These are phyloP conservation scores for Deuterostichococcus epilithicus DNA, from an alignment of 139 green algal genomes.

Conservation along the genomic window DNA sequence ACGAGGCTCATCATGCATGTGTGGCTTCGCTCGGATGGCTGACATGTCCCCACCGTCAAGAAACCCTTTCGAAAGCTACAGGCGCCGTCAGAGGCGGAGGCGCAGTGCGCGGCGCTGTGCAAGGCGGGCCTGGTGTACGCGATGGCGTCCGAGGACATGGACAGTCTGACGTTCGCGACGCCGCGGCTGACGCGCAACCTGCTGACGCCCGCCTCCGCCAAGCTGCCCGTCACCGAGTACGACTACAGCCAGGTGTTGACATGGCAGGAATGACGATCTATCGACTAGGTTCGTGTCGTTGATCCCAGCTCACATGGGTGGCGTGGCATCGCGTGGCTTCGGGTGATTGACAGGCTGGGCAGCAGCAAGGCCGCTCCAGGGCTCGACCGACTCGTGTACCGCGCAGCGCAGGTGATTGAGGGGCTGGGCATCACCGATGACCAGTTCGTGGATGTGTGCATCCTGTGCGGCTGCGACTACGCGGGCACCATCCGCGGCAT, in stretches of 20 bases:
- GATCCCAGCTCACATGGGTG: too few relatives aligned
- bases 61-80: too few relatives aligned
- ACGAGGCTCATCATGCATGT: too few relatives aligned
- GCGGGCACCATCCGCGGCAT: slow-evolving; percentile 68
- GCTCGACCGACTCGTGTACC: too few relatives aligned
- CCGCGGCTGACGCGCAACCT: slow-evolving; percentile 85
- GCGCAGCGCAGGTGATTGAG: slow-evolving; percentile 41
- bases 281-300: too few relatives aligned
- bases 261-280: too few relatives aligned
- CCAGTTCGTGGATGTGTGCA: slow-evolving; percentile 98
- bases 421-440: slow-evolving; percentile 62
- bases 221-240: slow-evolving; percentile 84
- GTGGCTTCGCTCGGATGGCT: too few relatives aligned
- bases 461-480: slow-evolving; percentile 98
- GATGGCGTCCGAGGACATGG: slow-evolving; percentile 97
- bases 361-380: neutral
- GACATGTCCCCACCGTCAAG: too few relatives aligned
- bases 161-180: slow-evolving; percentile 91
- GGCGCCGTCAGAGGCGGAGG: slow-evolving; percentile 92
- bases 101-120: slow-evolving; percentile 80
- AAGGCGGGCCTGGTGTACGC: slow-evolving; percentile 81
- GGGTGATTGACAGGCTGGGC: neutral
- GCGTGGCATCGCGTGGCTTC: too few relatives aligned
- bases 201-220: slow-evolving; percentile 73
- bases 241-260: slow-evolving; percentile 51